These are phyloP conservation scores for Lentinula sp. DNA, from an alignment of 768 basidiomycete genomes.

Conservation along the genomic window DNA sequence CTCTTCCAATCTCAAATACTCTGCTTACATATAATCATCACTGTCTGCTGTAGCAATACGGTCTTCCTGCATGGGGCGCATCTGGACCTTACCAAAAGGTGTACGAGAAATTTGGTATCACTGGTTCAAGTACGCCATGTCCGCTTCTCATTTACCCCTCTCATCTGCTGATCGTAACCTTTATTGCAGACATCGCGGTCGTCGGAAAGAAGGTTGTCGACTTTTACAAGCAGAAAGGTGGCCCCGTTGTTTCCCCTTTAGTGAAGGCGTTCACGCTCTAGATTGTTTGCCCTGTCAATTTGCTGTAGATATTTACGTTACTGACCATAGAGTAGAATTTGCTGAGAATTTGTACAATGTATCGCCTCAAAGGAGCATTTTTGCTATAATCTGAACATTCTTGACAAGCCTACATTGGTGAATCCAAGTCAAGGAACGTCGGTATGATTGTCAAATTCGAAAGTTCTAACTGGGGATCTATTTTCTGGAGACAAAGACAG, in stretches of 20 bases:
- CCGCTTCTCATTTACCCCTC: slow-evolving; percentile 11
- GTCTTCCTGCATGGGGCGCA: slow-evolving; percentile 73
- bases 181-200: slow-evolving; percentile 59
- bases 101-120: slow-evolving; percentile 87
- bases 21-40: slow-evolving; percentile 8
- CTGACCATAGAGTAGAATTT: background rate
- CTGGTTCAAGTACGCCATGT: slow-evolving; percentile 53
- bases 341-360: background rate
- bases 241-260: slow-evolving; percentile 66
- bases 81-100: slow-evolving; percentile 89
- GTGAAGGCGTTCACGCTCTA: slow-evolving; percentile 51
- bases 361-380: background rate
- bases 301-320: background rate
- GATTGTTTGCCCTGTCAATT: background rate
- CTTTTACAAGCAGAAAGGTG: slow-evolving; percentile 81
- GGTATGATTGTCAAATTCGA: background rate
- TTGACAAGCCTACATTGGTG: background rate
- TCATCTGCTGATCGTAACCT: background rate
- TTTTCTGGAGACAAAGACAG: slow-evolving; percentile 62
- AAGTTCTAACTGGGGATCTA: slow-evolving; percentile 25
- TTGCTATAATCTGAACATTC: too few relatives aligned
- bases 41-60: slow-evolving; percentile 48
- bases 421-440: background rate
- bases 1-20: background rate
- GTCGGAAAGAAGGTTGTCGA: slow-evolving; percentile 82